Percentiles rank a stretch among this genome's conserved stretches.
Evolutionary conservation across 2,329 filamentous ascomycete genomes (phyloP).

Genomic region (Pseudogymnoascus sp.): DNA sequence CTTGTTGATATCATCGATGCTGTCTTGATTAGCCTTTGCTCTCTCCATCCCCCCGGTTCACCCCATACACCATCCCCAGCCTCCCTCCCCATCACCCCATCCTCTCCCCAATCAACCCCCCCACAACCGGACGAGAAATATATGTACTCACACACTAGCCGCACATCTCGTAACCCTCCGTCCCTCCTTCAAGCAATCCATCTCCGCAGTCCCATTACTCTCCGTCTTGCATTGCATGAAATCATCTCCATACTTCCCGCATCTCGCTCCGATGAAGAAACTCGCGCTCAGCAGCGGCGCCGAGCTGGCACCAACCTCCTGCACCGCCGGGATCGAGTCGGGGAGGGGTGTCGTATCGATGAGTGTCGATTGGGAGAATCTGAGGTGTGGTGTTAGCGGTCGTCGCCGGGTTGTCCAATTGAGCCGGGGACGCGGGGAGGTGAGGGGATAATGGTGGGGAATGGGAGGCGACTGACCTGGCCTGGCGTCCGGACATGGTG

Average conservation of each 20-base stretch:
- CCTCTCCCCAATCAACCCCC: neutral
- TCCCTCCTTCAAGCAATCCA: slow-evolving; percentile 93
- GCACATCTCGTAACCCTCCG: slow-evolving; percentile 95
- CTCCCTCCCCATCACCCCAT: neutral
- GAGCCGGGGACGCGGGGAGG: slow-evolving; percentile 11
- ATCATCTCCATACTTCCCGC: slow-evolving; percentile 94
- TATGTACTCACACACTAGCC: slow-evolving; percentile 73
- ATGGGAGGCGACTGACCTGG: slow-evolving; percentile 39
- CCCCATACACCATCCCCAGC: neutral
- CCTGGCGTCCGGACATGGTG: slow-evolving; percentile 53
- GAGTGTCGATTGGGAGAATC: slow-evolving; percentile 90
- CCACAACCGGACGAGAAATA: slow-evolving; percentile 33
- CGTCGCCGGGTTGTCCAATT: slow-evolving; percentile 13
- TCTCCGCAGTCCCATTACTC: slow-evolving; percentile 79
- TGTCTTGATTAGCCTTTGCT: slow-evolving; percentile 30
- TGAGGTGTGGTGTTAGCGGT: slow-evolving; percentile 36
- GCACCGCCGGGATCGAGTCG: slow-evolving; percentile 81
- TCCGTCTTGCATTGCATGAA: slow-evolving; percentile 99
- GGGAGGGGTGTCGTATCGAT: slow-evolving; percentile 95
- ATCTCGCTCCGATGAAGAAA: slow-evolving; percentile 95
- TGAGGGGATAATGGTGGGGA: neutral
- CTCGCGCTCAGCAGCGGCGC: slow-evolving; percentile 85
- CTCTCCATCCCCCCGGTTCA: neutral
- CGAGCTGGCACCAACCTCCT: slow-evolving; percentile 87
- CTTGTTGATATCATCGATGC: slow-evolving; percentile 91